These are phyloP conservation scores for Xylariaceae sp. DNA, from an alignment of 2,329 filamentous ascomycete species.

Conservation along the genomic window DNA sequence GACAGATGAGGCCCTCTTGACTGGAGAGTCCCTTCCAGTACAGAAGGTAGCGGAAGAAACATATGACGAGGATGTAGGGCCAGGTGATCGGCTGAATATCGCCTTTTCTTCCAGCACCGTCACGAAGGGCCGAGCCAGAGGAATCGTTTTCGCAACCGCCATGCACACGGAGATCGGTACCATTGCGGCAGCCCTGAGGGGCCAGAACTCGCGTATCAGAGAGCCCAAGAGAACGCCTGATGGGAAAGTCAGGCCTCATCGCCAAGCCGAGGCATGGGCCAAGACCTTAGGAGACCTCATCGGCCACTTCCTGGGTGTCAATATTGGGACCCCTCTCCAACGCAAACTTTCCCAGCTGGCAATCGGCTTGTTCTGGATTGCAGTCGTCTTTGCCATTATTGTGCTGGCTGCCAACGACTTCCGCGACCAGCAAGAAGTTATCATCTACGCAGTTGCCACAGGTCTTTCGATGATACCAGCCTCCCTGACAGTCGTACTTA, in stretches of 20 bases:
- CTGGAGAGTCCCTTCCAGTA: slow-evolving; percentile 55
- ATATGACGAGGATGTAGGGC: slow-evolving; percentile 45
- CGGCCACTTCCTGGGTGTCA: slow-evolving; percentile 58
- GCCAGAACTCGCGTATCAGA: slow-evolving; percentile 44
- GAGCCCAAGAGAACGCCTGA: slow-evolving; percentile 44
- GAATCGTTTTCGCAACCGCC: slow-evolving; percentile 52
- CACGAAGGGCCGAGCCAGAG: slow-evolving; percentile 52
- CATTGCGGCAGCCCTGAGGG: slow-evolving; percentile 53
- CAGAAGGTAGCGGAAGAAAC: slow-evolving; percentile 41
- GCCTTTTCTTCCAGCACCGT: slow-evolving; percentile 56
- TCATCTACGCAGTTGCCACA: slow-evolving; percentile 54
- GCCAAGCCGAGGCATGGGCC: slow-evolving; percentile 38
- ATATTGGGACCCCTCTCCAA: slow-evolving; percentile 62
- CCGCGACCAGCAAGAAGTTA: slow-evolving; percentile 47
- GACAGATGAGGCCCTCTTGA: slow-evolving; percentile 55
- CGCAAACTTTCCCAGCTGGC: slow-evolving; percentile 61
- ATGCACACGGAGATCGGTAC: slow-evolving; percentile 57
- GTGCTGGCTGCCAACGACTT: slow-evolving; percentile 59
- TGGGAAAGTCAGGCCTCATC: slow-evolving; percentile 44
- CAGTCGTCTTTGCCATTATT: slow-evolving; percentile 61
- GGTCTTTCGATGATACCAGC: slow-evolving; percentile 55
- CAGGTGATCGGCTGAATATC: slow-evolving; percentile 56
- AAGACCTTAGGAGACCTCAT: slow-evolving; percentile 50
- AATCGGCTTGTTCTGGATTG: slow-evolving; percentile 57
- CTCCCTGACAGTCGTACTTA: slow-evolving; percentile 57